Percentiles rank a stretch among this genome's conserved stretches.
Conservation (phyloP, 192 early-diverging fungal species). For the Phycomyces nitens region DNA sequence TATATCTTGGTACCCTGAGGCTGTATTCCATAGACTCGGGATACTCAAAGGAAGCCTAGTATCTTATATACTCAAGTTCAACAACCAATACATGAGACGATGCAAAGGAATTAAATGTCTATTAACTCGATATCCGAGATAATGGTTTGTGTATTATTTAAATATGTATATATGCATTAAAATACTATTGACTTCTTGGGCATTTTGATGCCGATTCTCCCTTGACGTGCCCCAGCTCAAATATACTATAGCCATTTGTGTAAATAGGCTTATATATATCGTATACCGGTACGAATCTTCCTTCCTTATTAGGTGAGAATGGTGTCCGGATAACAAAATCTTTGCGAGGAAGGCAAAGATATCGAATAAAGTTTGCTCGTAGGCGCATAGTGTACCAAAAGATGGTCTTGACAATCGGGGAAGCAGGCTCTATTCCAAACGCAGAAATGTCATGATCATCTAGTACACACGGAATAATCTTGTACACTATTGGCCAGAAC, state of each 20-base stretch:
- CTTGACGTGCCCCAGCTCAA: slow-evolving; percentile 33
- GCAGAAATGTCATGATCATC: slow-evolving; percentile 14
- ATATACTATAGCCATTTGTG: slow-evolving; percentile 33
- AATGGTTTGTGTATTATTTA: no score
- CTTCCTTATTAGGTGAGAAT: slow-evolving; percentile 19
- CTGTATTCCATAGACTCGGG: no score
- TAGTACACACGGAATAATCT: slow-evolving; percentile 27
- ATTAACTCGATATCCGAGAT: no score
- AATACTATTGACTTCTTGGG: slow-evolving; percentile 5
- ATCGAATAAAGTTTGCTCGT: slow-evolving; percentile 31
- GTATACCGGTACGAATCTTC: slow-evolving; percentile 33
- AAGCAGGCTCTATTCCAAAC: slow-evolving; percentile 20
- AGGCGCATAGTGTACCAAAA: slow-evolving; percentile 12
- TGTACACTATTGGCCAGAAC: slow-evolving; percentile 16
- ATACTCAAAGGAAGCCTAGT: no score
- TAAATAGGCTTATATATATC: slow-evolving; percentile 36
- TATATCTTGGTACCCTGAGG: no score
- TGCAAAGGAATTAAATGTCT: no score
- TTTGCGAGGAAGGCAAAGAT: slow-evolving; percentile 35
- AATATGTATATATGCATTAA: no score
- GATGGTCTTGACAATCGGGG: background rate
- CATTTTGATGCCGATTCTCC: slow-evolving; percentile 37
- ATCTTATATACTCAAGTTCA: no score
- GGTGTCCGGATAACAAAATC: slow-evolving; percentile 27
- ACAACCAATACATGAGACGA: no score